Evolutionary conservation across 495 filamentous ascomycete species (phyloP), one percentile per base, ranked within the genome.

Genomic region (Daldinia vernicosa): DNA sequence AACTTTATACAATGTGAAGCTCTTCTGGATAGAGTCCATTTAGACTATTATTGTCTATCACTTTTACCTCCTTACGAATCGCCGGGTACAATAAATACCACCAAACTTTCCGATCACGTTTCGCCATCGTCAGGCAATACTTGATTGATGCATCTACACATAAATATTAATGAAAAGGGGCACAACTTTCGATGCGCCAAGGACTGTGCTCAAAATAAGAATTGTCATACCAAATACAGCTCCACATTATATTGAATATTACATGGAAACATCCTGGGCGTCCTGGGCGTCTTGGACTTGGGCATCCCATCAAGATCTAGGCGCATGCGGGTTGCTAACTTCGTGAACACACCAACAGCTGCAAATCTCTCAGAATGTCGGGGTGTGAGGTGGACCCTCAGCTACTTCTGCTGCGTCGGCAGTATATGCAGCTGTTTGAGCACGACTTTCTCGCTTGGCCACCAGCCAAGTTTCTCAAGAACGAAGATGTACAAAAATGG

Each of bases 401-500:
- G 51, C 69, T 87, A 28, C 63, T 75, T n/a, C 78, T 85, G 26
- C 80, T 88, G 39, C 80, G 80, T 14, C 84, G 84, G 6, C 91
- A 93, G 66, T 94, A 91, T 70, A 82, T 90, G 51, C 90, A 94
- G 74, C 78, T 92, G 1, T 75, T 77, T 27, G 72, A 77, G 12
- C 84, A 86, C 0, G 77, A 81, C 26, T 71, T 84, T 17, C 80
- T 93, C 33, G 77, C 80, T 15, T 85, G 89, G 72, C 91, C 91
- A 24, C 75, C 80, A 47, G 78, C 77, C 55, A 68, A 82, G 37
- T 74, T 84, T 30, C 81, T 93, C 11, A 82, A 87, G 53, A 75
- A 80, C 26, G 81, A 83, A 30, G 75, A 76, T 30, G 83, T 87
- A n/a, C 92, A 94, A 75, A 71, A 76, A 47, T 84, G 85, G 75